A percentile compares a stretch with the other conserved stretches of the same genome.
These are phyloP conservation scores for Nadsonia commutata DNA, from an alignment of 1,139 yeast species.

Conservation along the genomic window DNA sequence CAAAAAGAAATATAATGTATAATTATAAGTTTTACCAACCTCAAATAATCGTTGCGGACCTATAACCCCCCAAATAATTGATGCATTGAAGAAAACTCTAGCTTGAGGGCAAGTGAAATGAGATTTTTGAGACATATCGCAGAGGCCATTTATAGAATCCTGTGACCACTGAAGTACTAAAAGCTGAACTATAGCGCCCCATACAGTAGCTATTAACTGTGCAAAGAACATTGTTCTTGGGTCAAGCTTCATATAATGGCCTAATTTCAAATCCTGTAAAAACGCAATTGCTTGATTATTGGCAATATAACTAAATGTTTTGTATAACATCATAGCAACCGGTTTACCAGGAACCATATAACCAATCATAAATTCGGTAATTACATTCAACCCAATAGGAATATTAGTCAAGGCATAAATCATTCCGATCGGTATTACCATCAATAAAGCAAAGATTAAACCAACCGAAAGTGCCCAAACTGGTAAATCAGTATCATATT, in stretches of 20 bases:
- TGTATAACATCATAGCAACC: slow-evolving; percentile 44
- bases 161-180: slow-evolving; percentile 33
- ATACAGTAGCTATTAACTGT: slow-evolving; percentile 28
- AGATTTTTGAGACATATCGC: slow-evolving; percentile 30
- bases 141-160: slow-evolving; percentile 30
- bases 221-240: slow-evolving; percentile 45
- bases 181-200: slow-evolving; percentile 25
- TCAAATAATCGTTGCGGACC: slow-evolving; percentile 39
- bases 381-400: slow-evolving; percentile 40
- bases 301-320: slow-evolving; percentile 45
- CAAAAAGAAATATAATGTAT: slow-evolving; percentile 30
- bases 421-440: slow-evolving; percentile 41
- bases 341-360: slow-evolving; percentile 52
- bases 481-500: slow-evolving; percentile 29
- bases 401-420: slow-evolving; percentile 42
- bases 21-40: slow-evolving; percentile 24
- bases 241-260: slow-evolving; percentile 47
- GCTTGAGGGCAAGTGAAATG: slow-evolving; percentile 37
- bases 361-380: slow-evolving; percentile 49
- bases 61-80: slow-evolving; percentile 52
- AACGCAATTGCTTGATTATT: slow-evolving; percentile 44
- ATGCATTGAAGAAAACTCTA: slow-evolving; percentile 37
- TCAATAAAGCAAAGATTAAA: slow-evolving; percentile 33
- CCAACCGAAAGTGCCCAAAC: slow-evolving; percentile 45
- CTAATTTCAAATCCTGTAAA: slow-evolving; percentile 44